phyloP scores from a whole-genome alignment of 495 filamentous ascomycete genomes.

The Podospora pseudoanserina region DNA sequence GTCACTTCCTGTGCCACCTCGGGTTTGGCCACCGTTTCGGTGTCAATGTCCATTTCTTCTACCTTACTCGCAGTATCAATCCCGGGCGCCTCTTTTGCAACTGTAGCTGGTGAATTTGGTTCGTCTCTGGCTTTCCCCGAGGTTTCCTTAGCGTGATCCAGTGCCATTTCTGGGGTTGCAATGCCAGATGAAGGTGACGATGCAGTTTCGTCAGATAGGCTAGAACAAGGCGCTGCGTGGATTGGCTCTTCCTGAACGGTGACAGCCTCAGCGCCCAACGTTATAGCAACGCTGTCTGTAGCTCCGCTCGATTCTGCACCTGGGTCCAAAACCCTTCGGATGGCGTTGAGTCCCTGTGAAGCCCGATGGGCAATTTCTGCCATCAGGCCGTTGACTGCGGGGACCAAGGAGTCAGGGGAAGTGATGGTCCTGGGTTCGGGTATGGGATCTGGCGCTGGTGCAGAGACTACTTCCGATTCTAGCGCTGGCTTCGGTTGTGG shows the following conservation, averaged over 20 bases:
- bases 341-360: background rate
- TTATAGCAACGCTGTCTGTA: background rate
- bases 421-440: background rate
- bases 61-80: slow-evolving; percentile 12
- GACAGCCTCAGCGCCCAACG: too few species aligned
- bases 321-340: background rate
- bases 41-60: background rate
- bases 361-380: background rate
- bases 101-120: background rate
- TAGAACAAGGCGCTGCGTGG: background rate
- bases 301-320: background rate
- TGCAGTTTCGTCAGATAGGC: background rate
- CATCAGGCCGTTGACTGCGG: background rate
- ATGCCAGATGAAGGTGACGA: background rate
- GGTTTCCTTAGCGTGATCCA: background rate
- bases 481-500: background rate
- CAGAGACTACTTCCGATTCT: background rate
- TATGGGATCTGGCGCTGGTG: background rate
- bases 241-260: background rate
- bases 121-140: background rate
- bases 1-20: background rate
- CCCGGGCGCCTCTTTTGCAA: background rate
- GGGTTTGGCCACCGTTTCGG: background rate
- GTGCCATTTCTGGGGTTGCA: background rate
- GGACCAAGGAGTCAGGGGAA: background rate